Evolutionary conservation across 1,284 basidiomycete genomes (phyloP).

Genomic region (Trichosporon sp.): DNA sequence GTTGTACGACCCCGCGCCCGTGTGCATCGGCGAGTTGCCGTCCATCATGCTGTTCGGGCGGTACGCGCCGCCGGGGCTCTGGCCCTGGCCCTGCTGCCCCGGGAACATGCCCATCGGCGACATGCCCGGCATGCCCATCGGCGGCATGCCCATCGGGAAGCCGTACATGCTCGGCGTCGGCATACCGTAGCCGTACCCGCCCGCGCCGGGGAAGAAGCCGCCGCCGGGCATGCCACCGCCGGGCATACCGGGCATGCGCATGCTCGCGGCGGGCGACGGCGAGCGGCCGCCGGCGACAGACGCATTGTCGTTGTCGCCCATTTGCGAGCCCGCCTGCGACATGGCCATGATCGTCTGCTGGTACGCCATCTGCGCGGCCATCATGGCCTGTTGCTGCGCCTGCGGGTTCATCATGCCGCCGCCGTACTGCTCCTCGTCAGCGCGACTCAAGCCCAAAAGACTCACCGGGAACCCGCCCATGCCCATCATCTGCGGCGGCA

Average conservation of each 20-base stretch:
- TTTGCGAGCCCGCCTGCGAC: conserved; percentile 70
- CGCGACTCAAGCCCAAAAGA: neutral
- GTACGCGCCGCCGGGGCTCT: neutral
- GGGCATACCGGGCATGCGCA: conserved; percentile 15
- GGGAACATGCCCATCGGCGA: neutral
- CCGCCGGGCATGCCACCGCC: conserved; percentile 3
- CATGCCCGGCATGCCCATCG: conserved; percentile 6
- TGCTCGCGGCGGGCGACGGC: conserved; percentile 12
- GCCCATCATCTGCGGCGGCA: conserved; percentile 31
- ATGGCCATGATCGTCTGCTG: conserved; percentile 75
- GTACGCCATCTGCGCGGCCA: conserved; percentile 85
- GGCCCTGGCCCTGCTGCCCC: neutral
- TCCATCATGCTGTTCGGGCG: neutral
- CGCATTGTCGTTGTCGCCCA: conserved; percentile 51
- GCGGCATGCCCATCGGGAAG: conserved; percentile 8
- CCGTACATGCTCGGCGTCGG: conserved; percentile 22
- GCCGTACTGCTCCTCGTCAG: conserved; percentile 15
- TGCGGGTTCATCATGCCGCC: conserved; percentile 28
- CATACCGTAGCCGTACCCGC: conserved; percentile 13
- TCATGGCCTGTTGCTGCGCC: conserved; percentile 73
- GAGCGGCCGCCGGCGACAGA: conserved; percentile 17
- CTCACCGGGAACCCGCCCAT: neutral
- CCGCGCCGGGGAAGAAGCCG: neutral
- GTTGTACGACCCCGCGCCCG: neutral
- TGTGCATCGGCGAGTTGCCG: neutral